These are phyloP conservation scores for Metschnikowia santaceciliae DNA, from an alignment of 805 yeast species.

Conservation along the genomic window DNA sequence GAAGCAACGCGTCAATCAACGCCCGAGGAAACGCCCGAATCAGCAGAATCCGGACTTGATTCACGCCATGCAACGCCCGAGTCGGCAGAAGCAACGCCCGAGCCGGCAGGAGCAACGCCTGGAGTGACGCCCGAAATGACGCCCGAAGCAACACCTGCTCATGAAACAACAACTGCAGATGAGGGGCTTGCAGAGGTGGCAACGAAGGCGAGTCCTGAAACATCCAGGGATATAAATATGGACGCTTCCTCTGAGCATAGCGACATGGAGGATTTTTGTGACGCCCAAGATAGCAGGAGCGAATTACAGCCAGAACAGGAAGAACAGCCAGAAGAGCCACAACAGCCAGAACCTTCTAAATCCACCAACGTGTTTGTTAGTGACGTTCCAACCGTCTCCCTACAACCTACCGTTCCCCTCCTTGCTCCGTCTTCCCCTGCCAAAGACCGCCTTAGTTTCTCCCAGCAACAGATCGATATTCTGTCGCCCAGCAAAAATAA, in stretches of 20 bases:
- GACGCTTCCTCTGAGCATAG: not conserved
- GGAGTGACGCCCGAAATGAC: no score
- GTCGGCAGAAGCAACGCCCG: no score
- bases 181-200: not conserved
- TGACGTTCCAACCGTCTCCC: not conserved
- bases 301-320: not conserved
- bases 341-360: not conserved
- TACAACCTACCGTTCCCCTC: not conserved
- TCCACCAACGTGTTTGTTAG: not conserved
- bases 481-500: constrained; percentile 31
- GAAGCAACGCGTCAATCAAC: not conserved
- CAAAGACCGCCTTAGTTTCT: constrained; percentile 21
- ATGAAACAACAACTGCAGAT: not conserved
- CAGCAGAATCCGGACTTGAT: no score
- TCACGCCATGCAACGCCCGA: no score
- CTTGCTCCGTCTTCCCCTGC: not conserved
- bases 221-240: not conserved
- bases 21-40: no score
- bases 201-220: not conserved
- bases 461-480: constrained; percentile 20
- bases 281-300: not conserved
- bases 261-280: not conserved
- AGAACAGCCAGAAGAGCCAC: not conserved
- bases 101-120: no score
- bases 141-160: not conserved